These are phyloP conservation scores for Lipomyces yamadae DNA, from an alignment of 805 yeast species.

Conservation along the genomic window DNA sequence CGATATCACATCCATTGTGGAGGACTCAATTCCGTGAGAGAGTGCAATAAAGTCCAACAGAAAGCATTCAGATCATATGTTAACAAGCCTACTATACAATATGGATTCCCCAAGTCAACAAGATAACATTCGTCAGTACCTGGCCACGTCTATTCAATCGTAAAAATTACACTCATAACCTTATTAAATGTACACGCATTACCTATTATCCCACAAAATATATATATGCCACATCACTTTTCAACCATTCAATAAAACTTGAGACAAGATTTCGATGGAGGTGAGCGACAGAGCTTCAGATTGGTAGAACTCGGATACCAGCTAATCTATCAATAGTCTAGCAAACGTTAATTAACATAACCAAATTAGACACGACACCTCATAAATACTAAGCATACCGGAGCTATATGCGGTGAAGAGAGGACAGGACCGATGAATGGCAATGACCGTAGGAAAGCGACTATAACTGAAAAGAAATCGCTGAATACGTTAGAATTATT, in stretches of 20 bases:
- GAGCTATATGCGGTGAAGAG: constrained; percentile 81
- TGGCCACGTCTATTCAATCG: not conserved
- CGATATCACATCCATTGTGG: not conserved
- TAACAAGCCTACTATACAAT: not conserved
- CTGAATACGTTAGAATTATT: constrained; percentile 41
- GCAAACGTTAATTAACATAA: constrained; percentile 2
- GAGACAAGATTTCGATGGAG: not conserved
- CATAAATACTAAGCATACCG: constrained; percentile 48
- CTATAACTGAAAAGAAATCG: constrained; percentile 84
- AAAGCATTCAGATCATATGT: not conserved
- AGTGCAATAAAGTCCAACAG: too few species aligned
- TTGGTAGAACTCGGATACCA: constrained; percentile 70
- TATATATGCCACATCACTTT: not conserved
- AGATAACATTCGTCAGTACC: too few species aligned
- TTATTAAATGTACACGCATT: not conserved
- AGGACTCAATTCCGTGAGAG: not conserved
- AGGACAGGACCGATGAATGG: constrained; percentile 87
- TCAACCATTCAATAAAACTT: not conserved
- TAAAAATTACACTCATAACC: not conserved
- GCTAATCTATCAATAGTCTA: constrained; percentile 61
- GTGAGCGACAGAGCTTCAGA: constrained; percentile 45
- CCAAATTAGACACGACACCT: not conserved
- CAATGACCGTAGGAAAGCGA: constrained; percentile 82
- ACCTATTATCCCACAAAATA: not conserved
- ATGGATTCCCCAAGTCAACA: not conserved